Evolutionary conservation across 352 stramenopile species (phyloP).

Genomic region (Phytopythium mirpurense): DNA sequence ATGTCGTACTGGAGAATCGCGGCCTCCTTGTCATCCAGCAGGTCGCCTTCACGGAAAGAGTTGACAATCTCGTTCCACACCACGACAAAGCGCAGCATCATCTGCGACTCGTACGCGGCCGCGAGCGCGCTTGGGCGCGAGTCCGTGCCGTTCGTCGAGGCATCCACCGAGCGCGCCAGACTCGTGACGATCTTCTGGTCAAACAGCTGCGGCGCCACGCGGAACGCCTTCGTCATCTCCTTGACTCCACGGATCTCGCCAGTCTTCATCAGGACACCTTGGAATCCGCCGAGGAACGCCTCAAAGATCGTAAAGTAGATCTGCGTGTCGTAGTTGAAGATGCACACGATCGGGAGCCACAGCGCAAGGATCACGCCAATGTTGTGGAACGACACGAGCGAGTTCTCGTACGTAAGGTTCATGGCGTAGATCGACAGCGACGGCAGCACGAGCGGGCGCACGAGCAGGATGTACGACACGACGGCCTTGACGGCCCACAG

Average conservation of each 20-base stretch:
- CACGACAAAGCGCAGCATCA: slow-evolving; percentile 79
- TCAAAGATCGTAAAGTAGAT: slow-evolving; percentile 83
- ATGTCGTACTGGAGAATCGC: slow-evolving; percentile 83
- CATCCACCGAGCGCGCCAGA: slow-evolving; percentile 51
- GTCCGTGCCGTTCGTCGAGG: slow-evolving; percentile 33
- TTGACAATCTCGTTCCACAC: slow-evolving; percentile 85
- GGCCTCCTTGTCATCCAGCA: slow-evolving; percentile 74
- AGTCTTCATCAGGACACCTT: slow-evolving; percentile 71
- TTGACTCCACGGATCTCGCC: slow-evolving; percentile 63
- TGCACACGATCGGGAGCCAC: slow-evolving; percentile 61
- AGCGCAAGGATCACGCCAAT: slow-evolving; percentile 59
- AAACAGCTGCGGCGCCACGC: slow-evolving; percentile 67
- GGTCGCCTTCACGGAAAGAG: slow-evolving; percentile 67
- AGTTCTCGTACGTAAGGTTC: slow-evolving; percentile 60
- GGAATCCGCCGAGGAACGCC: slow-evolving; percentile 51
- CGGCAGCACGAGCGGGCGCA: slow-evolving; percentile 60
- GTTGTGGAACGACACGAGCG: slow-evolving; percentile 71
- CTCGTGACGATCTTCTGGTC: slow-evolving; percentile 73
- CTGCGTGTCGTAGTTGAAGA: slow-evolving; percentile 80
- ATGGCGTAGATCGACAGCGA: slow-evolving; percentile 70
- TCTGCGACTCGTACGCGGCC: slow-evolving; percentile 67
- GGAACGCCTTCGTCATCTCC: slow-evolving; percentile 74
- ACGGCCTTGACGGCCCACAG: slow-evolving; percentile 51
- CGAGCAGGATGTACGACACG: slow-evolving; percentile 62
- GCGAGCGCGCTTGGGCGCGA: slow-evolving; percentile 39